Percentiles rank a stretch among this genome's conserved stretches.
These are phyloP conservation scores for Mycena albidolilacea DNA, from an alignment of 768 basidiomycete species.

Conservation along the genomic window DNA sequence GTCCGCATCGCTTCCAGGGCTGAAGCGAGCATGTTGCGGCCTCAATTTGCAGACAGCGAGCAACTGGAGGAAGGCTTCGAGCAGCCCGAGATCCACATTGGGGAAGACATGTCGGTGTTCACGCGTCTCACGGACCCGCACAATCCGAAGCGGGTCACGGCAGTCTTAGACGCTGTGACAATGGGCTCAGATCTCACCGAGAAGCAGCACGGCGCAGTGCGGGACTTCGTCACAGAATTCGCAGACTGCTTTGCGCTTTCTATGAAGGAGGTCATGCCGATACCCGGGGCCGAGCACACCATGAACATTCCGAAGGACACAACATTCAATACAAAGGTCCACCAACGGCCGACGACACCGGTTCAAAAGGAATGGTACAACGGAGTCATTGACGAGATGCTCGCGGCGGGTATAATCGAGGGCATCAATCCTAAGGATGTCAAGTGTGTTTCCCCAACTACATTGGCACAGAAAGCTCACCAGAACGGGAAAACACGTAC, in stretches of 20 bases:
- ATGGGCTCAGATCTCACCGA: constrained; percentile 5
- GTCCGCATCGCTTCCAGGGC: background rate
- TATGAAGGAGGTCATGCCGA: constrained; percentile 51
- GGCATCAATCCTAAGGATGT: constrained; percentile 47
- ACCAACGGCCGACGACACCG: constrained; percentile 49
- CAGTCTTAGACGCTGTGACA: background rate
- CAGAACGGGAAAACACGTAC: constrained; percentile 48
- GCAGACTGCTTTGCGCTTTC: constrained; percentile 58
- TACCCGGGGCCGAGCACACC: constrained; percentile 49
- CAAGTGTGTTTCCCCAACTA: constrained; percentile 51
- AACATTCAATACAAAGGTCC: constrained; percentile 48
- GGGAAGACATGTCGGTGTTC: constrained; percentile 3
- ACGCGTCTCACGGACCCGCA: constrained; percentile 11
- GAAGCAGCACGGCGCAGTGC: constrained; percentile 30
- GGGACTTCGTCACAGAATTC: constrained; percentile 45
- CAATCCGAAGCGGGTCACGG: constrained; percentile 5
- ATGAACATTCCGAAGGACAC: constrained; percentile 49
- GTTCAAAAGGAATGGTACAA: constrained; percentile 50
- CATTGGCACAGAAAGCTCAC: constrained; percentile 52
- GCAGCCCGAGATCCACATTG: constrained; percentile 9
- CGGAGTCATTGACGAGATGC: constrained; percentile 52
- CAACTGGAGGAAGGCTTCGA: background rate
- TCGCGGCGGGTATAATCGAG: constrained; percentile 50
- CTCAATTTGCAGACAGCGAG: too few relatives aligned
- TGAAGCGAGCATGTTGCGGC: too few relatives aligned